Base-by-base conservation (phyloP, 305 asterid species). In the Stenogyne calaminthoides region DNA sequence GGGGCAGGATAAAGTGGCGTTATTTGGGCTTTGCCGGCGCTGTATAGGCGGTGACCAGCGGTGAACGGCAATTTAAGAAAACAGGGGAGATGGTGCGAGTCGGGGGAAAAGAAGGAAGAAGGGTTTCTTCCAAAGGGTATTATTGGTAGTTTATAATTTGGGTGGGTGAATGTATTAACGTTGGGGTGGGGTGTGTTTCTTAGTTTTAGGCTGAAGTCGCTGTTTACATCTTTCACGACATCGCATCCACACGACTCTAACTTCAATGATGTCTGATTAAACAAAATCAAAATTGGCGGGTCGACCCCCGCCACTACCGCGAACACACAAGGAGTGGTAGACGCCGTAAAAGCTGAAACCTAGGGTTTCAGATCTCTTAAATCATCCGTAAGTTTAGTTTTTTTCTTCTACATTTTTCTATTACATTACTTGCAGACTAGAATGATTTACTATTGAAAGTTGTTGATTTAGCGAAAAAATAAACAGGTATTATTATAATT, bases 301-400 rank as follows among this genome's bases (percentile, higher is more conserved):
- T 49, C 51, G 19, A 20, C 27, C 25, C 63, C 68, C 75, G 77
- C 77, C 77, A 65, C 6, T 57, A 16, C 39, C 10, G 40, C 52
- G 6, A 68, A 20, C 5, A 3, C 69, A 47, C 2, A 18, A 52
- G 18, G 14, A 67, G 49, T 60, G 27, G 42, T 18, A 14, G 20
- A 40, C 20, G 57, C 64, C 52, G 59, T 10, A 29, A 67, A 77
- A 37, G 44, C 69, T 63, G 2, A 55, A 47, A 22, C 27, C 40
- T 75, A 74, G 80, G 80, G 83, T 65, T 78, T 64, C 44, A 40
- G 52, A 32, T 54, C n/a, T 63, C 29, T 27, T 9, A 32, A 72
- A 25, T 36, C 29, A 9, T n/a, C 32, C 42, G 11, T 15, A 32
- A 46, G 71, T 36, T 68, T 22, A 68, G 22, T 20, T 37, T 5